These are phyloP conservation scores for Capronia epimyces DNA, from an alignment of 2,329 filamentous ascomycete genomes.

Conservation along the genomic window DNA sequence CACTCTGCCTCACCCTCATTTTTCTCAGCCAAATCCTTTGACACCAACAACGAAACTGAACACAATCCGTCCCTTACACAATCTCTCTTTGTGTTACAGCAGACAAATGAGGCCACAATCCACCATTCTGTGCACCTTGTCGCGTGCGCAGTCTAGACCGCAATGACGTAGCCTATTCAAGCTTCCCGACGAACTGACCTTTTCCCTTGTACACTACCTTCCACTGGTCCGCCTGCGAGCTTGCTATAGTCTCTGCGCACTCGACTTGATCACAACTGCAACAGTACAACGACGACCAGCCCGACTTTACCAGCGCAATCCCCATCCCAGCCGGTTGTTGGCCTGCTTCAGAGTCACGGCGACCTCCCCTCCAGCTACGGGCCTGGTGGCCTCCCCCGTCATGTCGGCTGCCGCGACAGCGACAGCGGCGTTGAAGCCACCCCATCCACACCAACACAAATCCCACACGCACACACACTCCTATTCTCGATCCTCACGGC, in stretches of 20 bases:
- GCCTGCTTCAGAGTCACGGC: neutral
- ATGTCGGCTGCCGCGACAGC: constrained; percentile 32
- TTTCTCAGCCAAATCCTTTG: neutral
- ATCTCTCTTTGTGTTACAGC: neutral
- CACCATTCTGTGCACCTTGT: constrained; percentile 5
- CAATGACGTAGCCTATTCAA: constrained; percentile 15
- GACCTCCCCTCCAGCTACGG: constrained; percentile 9
- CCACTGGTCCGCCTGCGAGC: no score
- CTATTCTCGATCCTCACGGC: constrained; percentile 27
- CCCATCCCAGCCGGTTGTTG: neutral
- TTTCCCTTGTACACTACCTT: no score
- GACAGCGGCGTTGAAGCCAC: constrained; percentile 28
- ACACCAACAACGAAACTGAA: neutral
- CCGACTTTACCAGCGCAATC: neutral
- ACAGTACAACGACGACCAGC: neutral
- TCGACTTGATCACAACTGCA: no score
- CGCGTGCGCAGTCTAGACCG: constrained; percentile 22
- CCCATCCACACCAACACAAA: constrained; percentile 22
- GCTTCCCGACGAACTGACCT: neutral
- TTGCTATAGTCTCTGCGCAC: no score
- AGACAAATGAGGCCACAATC: neutral
- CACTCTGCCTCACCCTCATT: neutral
- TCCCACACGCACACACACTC: constrained; percentile 25
- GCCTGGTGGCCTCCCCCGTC: constrained; percentile 10
- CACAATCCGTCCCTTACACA: neutral